Percentiles rank a stretch among this genome's conserved stretches.
These are phyloP conservation scores for Tylopilus rubrobrunneus DNA, from an alignment of 768 basidiomycete genomes.

Conservation along the genomic window DNA sequence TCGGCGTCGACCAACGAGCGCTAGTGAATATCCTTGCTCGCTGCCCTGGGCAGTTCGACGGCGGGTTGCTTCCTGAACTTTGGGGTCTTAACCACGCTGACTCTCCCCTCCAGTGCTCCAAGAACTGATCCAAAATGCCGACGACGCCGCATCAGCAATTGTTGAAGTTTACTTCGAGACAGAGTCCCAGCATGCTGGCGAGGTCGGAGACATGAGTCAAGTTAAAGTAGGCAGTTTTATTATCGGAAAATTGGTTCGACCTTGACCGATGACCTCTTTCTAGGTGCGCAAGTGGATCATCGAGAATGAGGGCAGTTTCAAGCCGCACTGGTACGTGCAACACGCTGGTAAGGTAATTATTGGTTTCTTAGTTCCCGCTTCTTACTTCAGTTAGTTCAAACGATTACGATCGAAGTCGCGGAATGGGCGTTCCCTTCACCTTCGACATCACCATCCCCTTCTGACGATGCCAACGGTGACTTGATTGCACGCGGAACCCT, in stretches of 20 bases:
- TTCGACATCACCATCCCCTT: neutral
- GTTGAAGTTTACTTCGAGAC: slow-evolving; percentile 38
- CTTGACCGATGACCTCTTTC: neutral
- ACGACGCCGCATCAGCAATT: too few species aligned
- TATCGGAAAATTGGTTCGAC: neutral
- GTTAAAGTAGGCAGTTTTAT: neutral
- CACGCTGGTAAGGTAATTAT: slow-evolving; percentile 3
- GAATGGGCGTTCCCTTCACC: neutral
- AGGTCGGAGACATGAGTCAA: neutral
- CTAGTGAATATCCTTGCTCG: slow-evolving; percentile 16
- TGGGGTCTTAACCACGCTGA: too few species aligned
- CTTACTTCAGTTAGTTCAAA: slow-evolving; percentile 6
- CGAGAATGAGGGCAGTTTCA: slow-evolving; percentile 10
- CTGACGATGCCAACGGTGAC: neutral
- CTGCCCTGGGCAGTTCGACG: slow-evolving; percentile 14
- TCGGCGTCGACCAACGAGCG: slow-evolving; percentile 16
- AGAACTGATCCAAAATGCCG: too few species aligned
- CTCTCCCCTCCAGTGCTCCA: too few species aligned
- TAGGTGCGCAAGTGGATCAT: slow-evolving; percentile 13
- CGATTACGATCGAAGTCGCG: slow-evolving; percentile 4
- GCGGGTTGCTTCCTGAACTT: neutral
- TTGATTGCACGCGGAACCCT: neutral
- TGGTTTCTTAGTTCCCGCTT: neutral
- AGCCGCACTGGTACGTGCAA: slow-evolving; percentile 12
- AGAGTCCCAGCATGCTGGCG: neutral